Base-by-base conservation (phyloP, 1,284 basidiomycete species). In the Cutaneotrichosporon cutaneum region DNA sequence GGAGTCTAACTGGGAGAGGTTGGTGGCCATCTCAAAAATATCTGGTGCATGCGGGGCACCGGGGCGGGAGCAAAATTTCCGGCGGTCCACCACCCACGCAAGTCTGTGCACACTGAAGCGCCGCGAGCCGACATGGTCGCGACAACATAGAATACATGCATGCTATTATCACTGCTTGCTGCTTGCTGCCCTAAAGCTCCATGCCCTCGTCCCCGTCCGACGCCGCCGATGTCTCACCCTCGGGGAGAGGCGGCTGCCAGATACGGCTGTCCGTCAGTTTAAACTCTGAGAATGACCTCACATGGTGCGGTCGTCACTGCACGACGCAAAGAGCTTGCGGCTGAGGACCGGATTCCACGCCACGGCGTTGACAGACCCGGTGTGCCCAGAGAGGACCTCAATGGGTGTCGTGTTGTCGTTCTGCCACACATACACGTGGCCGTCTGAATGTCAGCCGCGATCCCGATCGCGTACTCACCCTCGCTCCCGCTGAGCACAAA, bases 401-500 rank as follows among this genome's bases (percentile, higher is more conserved):
- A 99, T 83, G 48, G 94, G 83, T 0, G 85, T 82, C 0, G 90
- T 90, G 4, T 88, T 89, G 69, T 92, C 89, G 56, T 90, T 88
- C 77, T 98, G 92, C 94, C 95, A 99, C 24, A 98, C 85, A 80
- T 97, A 97, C 54, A 97, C 88, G 67, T 90, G 89, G 47, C 87
- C 86, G 81, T 96, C 90, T 93, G 74, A 59, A 27, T 8, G 50
- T 48, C 48, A 58, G 51, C 33, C 11, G 13, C 30, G 10, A 33
- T 18, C 11, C 3, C 21, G 24, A 39, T 11, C 11, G 9, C 54
- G 55, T 42, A 79, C 84, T 67, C 69, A 90, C 94, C 93, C 86
- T 98, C 94, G 76, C 92, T 94, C 30, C 96, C 96, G 71, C 90
- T 94, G 60, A 94, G 84, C 54, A 99, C 85, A 74, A 96, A 95